Conservation (phyloP, 2,329 filamentous ascomycete genomes). For the Chrysosporium queenslandicum region DNA sequence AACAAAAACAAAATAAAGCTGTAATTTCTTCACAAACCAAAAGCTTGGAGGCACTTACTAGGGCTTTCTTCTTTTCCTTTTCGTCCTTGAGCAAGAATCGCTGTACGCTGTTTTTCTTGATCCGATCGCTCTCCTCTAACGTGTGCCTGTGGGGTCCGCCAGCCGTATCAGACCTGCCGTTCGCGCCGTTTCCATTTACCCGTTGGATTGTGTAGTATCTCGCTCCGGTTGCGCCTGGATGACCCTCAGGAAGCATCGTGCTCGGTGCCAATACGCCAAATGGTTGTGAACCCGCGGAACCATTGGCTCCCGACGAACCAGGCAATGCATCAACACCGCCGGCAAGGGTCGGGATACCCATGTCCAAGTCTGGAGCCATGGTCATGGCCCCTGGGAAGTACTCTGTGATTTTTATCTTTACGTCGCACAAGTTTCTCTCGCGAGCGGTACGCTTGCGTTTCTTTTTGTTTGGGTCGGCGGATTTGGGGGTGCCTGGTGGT, state of each 20-base stretch:
- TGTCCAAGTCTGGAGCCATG: slow-evolving; percentile 23
- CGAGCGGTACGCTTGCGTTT: slow-evolving; percentile 68
- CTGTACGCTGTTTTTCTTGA: slow-evolving; percentile 72
- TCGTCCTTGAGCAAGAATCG: slow-evolving; percentile 54
- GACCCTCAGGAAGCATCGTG: slow-evolving; percentile 32
- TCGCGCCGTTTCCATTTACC: slow-evolving; percentile 65
- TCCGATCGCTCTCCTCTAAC: slow-evolving; percentile 62
- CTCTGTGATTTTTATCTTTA: slow-evolving; percentile 79
- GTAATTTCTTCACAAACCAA: neutral
- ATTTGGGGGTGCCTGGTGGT: slow-evolving; percentile 68
- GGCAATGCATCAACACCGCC: slow-evolving; percentile 6
- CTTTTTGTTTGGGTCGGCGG: slow-evolving; percentile 69
- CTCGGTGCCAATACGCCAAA: slow-evolving; percentile 40
- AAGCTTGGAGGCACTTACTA: slow-evolving; percentile 36
- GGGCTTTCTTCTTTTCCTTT: slow-evolving; percentile 53
- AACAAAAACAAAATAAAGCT: neutral
- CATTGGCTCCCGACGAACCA: slow-evolving; percentile 20
- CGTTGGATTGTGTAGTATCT: slow-evolving; percentile 65
- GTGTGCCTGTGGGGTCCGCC: slow-evolving; percentile 65
- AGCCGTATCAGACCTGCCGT: slow-evolving; percentile 60
- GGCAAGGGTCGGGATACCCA: slow-evolving; percentile 23
- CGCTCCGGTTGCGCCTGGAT: slow-evolving; percentile 43
- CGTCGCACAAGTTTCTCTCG: slow-evolving; percentile 69
- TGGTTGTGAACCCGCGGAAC: slow-evolving; percentile 22
- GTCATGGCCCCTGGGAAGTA: slow-evolving; percentile 51